Percentiles rank a stretch among this genome's conserved stretches.
phyloP scores from a whole-genome alignment of 169 alveolate genomes.

The Cryptosporidium andersoni region DNA sequence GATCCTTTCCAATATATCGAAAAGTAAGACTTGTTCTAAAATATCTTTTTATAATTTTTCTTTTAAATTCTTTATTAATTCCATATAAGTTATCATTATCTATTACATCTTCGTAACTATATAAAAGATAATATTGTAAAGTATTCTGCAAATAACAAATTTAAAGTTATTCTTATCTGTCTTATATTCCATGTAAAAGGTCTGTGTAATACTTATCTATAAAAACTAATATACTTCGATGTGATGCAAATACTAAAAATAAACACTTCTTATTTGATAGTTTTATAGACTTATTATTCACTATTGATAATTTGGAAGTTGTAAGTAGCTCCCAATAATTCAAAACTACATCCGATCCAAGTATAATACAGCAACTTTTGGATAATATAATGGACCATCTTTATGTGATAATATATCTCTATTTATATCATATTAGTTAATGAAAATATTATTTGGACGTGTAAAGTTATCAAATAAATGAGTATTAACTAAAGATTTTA shows the following conservation, averaged over 20 bases:
- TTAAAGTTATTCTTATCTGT: constrained; percentile 14
- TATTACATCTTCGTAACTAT: not conserved
- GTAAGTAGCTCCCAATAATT: constrained; percentile 55
- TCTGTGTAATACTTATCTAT: constrained; percentile 39
- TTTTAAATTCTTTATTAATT: constrained; percentile 2
- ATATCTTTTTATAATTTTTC: constrained; percentile 4
- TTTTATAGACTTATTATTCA: not conserved
- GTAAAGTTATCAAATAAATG: constrained; percentile 11
- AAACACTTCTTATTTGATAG: not conserved
- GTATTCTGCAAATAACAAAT: not conserved
- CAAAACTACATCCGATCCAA: constrained; percentile 70
- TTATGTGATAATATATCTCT: constrained; percentile 79
- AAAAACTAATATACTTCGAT: constrained; percentile 36
- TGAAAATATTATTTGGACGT: constrained; percentile 72
- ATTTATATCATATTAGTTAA: constrained; percentile 74
- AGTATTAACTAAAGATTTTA: constrained; percentile 22
- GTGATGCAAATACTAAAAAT: constrained; percentile 36
- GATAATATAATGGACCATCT: constrained; percentile 78
- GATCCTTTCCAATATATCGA: constrained; percentile 1
- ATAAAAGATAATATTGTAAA: not conserved
- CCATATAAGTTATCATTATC: constrained; percentile 11
- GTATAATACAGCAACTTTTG: constrained; percentile 73
- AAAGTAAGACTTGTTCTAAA: constrained; percentile 64
- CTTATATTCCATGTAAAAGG: constrained; percentile 58
- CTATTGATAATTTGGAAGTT: not conserved